Evolutionary conservation across 2,329 filamentous ascomycete genomes (phyloP), one percentile per base, ranked within the genome.

Genomic region (Magnaporthiopsis incrustans): DNA sequence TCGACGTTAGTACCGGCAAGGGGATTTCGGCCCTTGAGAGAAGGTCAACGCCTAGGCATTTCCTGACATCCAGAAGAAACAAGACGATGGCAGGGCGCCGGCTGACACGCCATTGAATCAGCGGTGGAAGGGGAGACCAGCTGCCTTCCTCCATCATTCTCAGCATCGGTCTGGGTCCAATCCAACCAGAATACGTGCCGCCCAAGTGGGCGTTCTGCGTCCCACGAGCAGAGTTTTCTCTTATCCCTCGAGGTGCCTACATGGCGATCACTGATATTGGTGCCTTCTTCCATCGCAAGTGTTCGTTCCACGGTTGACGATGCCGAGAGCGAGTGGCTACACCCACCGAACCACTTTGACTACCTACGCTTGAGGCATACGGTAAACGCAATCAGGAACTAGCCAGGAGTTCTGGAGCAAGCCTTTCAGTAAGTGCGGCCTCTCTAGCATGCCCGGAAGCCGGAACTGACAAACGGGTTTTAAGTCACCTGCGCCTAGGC

Each of bases 291-390:
- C 56, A 26, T 57, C 38, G 38, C n/a, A 57, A 57, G 56, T 69
- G 79, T 85, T 18, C 78, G 78, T 22, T 88, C 88, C 73, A 78
- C 86, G 68, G 79, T 89, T 12, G 86, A 89, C 67, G 86, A 89
- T 69, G 80, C 82, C 32, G 84, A 87, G 71, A 78, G 78, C 65
- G 75, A 78, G 3, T 84, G 81, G 59, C n/a, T 59, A 35, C n/a
- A 53, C 27, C 79, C 81, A 6, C 66, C 66, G 14, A 79, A 84
- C 65, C 77, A 81, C 62, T 87, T 86, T 64, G 84, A 88, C 70
- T 86, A 85, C 65, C 79, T 88, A 44, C 85, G 87, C 69, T 79
- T 67, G 4, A 68, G 70, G 2, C 70, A 72, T 63, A 71, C 69
- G 14, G 68, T 70, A 33, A 70, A 82, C 76, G 82, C 80, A 2